Evolutionary conservation across 225 moss, liverwort and hornwort genomes (phyloP).

Genomic region (Pleurozium schreberi): DNA sequence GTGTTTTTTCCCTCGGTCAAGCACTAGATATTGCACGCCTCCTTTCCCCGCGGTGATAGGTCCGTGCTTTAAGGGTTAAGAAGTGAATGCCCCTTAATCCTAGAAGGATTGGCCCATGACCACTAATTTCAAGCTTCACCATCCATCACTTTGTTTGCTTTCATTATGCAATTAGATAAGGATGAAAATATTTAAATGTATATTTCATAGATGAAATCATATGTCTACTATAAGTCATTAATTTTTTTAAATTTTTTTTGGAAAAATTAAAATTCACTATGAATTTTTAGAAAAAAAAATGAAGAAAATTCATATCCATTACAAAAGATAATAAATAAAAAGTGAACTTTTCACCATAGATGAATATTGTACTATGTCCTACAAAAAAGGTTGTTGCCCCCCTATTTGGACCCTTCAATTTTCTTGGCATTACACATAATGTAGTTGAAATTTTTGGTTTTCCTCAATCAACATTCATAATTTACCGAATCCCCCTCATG

Average conservation of each 20-base stretch:
- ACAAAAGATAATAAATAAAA: fast-evolving
- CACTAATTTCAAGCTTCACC: background rate
- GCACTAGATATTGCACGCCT: too few species aligned
- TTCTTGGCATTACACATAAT: too few species aligned
- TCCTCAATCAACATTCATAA: too few species aligned
- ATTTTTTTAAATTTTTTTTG: background rate
- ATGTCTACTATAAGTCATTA: background rate
- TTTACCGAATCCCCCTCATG: too few species aligned
- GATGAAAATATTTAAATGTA: background rate
- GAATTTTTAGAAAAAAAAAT: background rate
- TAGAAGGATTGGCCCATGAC: background rate
- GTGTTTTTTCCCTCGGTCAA: too few species aligned
- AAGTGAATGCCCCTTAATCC: too few species aligned
- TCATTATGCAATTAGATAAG: background rate
- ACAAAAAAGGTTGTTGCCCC: too few species aligned
- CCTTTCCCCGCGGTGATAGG: too few species aligned
- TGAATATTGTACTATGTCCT: too few species aligned
- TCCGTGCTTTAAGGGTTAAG: too few species aligned
- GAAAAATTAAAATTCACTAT: background rate
- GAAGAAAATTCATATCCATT: background rate
- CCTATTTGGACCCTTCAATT: too few species aligned
- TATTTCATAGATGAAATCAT: background rate
- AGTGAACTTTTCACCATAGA: background rate
- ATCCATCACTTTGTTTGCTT: background rate
- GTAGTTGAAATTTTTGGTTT: too few species aligned